A percentile compares a stretch with the other conserved stretches of the same genome.
Conservation (phyloP, 495 filamentous ascomycete species). For the Collariella sp. region DNA sequence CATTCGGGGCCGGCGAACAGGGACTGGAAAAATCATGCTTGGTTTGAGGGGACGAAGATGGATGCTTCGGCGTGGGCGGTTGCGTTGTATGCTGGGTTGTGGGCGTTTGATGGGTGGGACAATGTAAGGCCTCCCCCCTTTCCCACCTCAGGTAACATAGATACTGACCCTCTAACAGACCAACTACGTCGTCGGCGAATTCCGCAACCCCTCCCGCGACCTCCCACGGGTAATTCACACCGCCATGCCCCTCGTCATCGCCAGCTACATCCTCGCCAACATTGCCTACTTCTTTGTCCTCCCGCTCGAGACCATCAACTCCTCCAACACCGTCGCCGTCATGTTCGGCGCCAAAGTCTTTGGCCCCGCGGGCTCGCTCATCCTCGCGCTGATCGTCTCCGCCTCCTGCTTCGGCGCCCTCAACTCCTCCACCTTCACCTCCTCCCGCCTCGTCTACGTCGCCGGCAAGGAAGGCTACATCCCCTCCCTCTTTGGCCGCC, state of each 20-base stretch:
- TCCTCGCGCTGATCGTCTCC: conserved; percentile 82
- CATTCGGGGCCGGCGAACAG: conserved; percentile 62
- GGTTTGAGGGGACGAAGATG: conserved; percentile 83
- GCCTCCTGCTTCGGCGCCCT: conserved; percentile 86
- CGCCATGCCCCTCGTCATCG: conserved; percentile 89
- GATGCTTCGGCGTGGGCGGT: conserved; percentile 79
- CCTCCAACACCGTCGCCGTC: conserved; percentile 85
- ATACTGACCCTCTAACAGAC: conserved; percentile 47
- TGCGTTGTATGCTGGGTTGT: conserved; percentile 88
- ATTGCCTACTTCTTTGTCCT: conserved; percentile 90
- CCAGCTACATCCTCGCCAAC: conserved; percentile 85
- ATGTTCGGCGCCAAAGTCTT: conserved; percentile 89
- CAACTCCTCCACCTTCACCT: conserved; percentile 92
- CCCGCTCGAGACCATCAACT: conserved; percentile 69
- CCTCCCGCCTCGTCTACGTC: conserved; percentile 82
- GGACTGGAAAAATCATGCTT: conserved; percentile 80
- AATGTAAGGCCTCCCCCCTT: conserved; percentile 55
- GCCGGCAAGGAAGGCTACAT: conserved; percentile 95
- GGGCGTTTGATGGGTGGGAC: conserved; percentile 99
- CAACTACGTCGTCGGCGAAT: conserved; percentile 95
- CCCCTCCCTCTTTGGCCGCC: conserved; percentile 69
- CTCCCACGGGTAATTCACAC: conserved; percentile 94
- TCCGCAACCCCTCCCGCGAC: conserved; percentile 81
- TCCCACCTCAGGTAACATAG: neutral
- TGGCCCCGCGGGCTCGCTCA: conserved; percentile 67